These are phyloP conservation scores for Fusarium torulosum DNA, from an alignment of 2,329 filamentous ascomycete genomes.

Conservation along the genomic window DNA sequence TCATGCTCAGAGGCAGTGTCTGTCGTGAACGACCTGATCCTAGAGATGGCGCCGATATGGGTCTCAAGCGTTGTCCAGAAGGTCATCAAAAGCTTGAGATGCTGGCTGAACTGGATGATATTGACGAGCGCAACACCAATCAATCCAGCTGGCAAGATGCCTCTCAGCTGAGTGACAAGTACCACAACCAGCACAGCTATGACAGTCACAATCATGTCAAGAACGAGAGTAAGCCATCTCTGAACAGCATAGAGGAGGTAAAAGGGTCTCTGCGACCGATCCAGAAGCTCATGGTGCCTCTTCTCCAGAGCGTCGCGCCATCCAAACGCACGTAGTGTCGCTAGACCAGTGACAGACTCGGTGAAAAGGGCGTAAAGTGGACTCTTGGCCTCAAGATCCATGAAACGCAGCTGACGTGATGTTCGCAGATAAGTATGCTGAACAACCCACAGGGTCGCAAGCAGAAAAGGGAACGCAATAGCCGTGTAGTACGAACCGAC, in stretches of 20 bases:
- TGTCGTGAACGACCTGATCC: slow-evolving; percentile 39
- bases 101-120: slow-evolving; percentile 50
- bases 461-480: slow-evolving; percentile 29
- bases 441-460: slow-evolving; percentile 30
- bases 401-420: slow-evolving; percentile 63
- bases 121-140: slow-evolving; percentile 47
- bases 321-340: slow-evolving; percentile 63
- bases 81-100: slow-evolving; percentile 48
- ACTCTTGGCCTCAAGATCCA: slow-evolving; percentile 64
- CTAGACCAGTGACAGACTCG: slow-evolving; percentile 61
- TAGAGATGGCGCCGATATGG: slow-evolving; percentile 46
- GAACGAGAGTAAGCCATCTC: slow-evolving; percentile 44
- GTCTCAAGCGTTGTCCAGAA: slow-evolving; percentile 51
- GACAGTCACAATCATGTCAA: slow-evolving; percentile 41
- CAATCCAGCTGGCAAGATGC: slow-evolving; percentile 16
- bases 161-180: slow-evolving; percentile 35
- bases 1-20: slow-evolving; percentile 32
- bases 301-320: slow-evolving; percentile 57
- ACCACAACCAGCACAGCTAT: slow-evolving; percentile 40
- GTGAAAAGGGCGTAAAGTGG: slow-evolving; percentile 64
- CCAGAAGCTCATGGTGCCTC: slow-evolving; percentile 52
- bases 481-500: slow-evolving; percentile 37
- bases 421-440: slow-evolving; percentile 58
- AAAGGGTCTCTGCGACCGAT: slow-evolving; percentile 61
- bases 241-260: slow-evolving; percentile 56